phyloP scores from a whole-genome alignment of 352 stramenopile genomes.

The Hyaloperonospora arabidopsidis region DNA sequence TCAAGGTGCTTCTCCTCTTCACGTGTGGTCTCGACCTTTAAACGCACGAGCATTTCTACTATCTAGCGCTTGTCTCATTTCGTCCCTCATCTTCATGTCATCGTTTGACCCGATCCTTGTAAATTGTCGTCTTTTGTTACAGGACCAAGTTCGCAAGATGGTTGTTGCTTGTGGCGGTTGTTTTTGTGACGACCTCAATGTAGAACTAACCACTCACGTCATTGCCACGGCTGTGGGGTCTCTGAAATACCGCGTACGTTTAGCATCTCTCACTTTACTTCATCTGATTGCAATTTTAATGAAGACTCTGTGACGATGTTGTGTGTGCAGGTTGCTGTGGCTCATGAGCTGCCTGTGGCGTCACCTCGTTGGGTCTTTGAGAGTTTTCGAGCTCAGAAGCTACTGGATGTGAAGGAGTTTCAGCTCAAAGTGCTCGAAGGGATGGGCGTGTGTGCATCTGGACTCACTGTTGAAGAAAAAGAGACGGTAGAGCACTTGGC shows the following conservation, averaged over 20 bases:
- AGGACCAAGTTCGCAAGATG: conserved; percentile 72
- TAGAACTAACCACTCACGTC: conserved; percentile 48
- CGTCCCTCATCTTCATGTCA: neutral
- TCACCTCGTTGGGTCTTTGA: conserved; percentile 62
- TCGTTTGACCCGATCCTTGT: too few relatives aligned
- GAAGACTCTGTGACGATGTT: neutral
- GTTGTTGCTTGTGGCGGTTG: conserved; percentile 45
- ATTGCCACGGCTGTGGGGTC: conserved; percentile 55
- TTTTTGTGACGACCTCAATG: conserved; percentile 51
- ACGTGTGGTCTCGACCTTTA: conserved; percentile 2
- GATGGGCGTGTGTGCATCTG: conserved; percentile 55
- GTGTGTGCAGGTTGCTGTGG: conserved; percentile 32
- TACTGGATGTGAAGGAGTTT: conserved; percentile 37
- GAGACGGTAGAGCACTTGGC: conserved; percentile 44
- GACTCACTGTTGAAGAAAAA: conserved; percentile 44
- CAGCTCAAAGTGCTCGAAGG: conserved; percentile 44
- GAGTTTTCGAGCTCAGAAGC: conserved; percentile 39
- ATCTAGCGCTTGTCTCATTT: neutral
- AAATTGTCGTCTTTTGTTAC: neutral
- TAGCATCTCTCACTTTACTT: neutral
- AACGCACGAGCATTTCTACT: neutral
- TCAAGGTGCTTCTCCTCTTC: conserved; percentile 32
- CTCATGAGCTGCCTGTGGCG: conserved; percentile 35
- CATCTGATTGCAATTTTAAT: too few relatives aligned
- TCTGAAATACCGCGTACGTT: conserved; percentile 46